A percentile compares a stretch with the other conserved stretches of the same genome.
These are phyloP conservation scores for Saccharomycopsis oosterbeekiorum DNA, from an alignment of 805 yeast genomes.

Conservation along the genomic window DNA sequence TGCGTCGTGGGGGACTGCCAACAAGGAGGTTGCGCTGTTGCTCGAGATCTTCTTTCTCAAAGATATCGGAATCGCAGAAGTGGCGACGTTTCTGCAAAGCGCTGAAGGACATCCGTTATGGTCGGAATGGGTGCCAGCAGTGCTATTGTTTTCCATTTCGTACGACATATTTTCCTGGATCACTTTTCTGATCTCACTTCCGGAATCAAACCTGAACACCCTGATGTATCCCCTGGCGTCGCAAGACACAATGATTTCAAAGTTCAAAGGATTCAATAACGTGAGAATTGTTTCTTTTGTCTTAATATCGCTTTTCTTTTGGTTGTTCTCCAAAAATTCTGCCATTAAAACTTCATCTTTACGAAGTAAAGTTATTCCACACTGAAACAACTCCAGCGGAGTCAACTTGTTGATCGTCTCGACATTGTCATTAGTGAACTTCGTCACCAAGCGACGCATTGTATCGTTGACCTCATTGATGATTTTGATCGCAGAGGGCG, in stretches of 20 bases:
- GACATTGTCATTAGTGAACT: neutral
- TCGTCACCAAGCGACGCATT: neutral
- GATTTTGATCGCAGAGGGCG: neutral
- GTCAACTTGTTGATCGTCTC: neutral
- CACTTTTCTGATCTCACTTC: conserved; percentile 35
- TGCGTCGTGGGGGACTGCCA: neutral
- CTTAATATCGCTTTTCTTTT: conserved; percentile 20
- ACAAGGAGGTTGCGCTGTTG: neutral
- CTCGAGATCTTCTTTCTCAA: neutral
- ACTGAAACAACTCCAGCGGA: neutral
- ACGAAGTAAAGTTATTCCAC: neutral
- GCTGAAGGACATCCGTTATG: neutral
- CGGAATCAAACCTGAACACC: conserved; percentile 73
- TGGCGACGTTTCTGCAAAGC: neutral
- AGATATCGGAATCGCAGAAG: neutral
- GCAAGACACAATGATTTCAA: conserved; percentile 56
- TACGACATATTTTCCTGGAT: conserved; percentile 22
- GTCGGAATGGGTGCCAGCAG: neutral
- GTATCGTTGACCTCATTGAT: neutral
- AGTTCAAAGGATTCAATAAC: conserved; percentile 14
- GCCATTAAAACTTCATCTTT: neutral
- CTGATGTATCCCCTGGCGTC: conserved; percentile 67
- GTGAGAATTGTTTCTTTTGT: neutral
- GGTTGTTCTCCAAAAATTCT: conserved; percentile 20
- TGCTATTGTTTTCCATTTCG: neutral